A percentile compares a stretch with the other conserved stretches of the same genome.
Conservation (phyloP, 257 asterid genomes). For the Nicotiana attenuata region DNA sequence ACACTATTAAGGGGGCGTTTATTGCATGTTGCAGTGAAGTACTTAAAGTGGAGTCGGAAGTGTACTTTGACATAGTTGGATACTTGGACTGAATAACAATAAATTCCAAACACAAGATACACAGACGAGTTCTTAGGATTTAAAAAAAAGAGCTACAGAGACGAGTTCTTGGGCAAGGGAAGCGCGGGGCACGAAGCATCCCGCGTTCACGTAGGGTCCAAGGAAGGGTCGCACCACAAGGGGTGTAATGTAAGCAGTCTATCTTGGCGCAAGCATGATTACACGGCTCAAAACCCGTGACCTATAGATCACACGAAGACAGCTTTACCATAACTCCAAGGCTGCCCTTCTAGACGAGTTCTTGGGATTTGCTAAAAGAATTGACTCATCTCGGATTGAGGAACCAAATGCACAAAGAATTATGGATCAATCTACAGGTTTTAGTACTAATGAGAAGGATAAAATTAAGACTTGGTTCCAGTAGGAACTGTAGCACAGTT, state of each 20-base stretch:
- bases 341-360: neutral
- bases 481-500: neutral
- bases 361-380: neutral
- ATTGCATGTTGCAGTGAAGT: neutral
- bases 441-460: neutral
- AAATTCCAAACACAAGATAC: neutral
- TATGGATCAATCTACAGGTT: neutral
- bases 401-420: slow-evolving; percentile 5
- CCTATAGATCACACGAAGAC: no score
- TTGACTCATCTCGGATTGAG: neutral
- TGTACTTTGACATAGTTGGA: neutral
- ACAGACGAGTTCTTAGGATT: neutral
- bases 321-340: no score
- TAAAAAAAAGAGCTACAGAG: neutral
- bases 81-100: neutral
- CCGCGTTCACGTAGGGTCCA: no score
- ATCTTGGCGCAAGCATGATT: no score
- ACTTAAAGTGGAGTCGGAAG: neutral
- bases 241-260: no score
- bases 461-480: neutral
- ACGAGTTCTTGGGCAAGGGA: neutral
- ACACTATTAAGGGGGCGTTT: neutral
- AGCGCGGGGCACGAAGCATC: no score
- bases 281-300: no score
- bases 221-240: no score